phyloP scores from a whole-genome alignment of 768 basidiomycete genomes.

The Dendrothele bispora region DNA sequence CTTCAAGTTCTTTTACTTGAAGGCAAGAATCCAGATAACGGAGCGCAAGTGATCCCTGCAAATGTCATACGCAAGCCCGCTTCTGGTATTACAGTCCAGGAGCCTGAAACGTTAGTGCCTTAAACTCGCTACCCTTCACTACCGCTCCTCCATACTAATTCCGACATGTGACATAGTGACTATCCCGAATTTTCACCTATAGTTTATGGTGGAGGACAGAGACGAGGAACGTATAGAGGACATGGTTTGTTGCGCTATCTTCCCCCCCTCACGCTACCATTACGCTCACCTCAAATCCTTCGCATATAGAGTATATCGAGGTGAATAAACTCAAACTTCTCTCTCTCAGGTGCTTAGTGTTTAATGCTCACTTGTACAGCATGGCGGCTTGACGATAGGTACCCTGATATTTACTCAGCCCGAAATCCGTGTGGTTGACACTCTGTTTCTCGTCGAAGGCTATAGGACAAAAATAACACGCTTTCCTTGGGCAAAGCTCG shows the following conservation, averaged over 20 bases:
- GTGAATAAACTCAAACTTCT: no score
- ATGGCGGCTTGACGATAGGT: no score
- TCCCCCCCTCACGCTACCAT: neutral
- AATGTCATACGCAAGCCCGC: constrained; percentile 21
- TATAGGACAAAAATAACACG: constrained; percentile 18
- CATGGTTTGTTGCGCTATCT: constrained; percentile 17
- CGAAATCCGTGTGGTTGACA: no score
- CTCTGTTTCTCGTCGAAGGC: no score
- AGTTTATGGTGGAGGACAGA: constrained; percentile 30
- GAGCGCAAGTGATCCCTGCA: constrained; percentile 23
- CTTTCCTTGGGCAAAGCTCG: constrained; percentile 17
- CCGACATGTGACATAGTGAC: neutral
- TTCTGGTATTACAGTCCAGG: constrained; percentile 19
- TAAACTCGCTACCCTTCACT: neutral
- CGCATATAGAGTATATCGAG: neutral
- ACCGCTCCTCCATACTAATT: neutral
- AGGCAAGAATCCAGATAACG: constrained; percentile 21
- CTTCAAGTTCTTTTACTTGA: constrained; percentile 26
- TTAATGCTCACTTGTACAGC: no score
- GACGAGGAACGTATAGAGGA: constrained; percentile 21
- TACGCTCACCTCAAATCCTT: neutral
- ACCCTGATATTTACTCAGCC: no score
- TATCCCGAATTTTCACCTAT: constrained; percentile 21
- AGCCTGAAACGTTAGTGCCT: neutral
- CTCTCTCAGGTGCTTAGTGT: no score